A percentile compares a stretch with the other conserved stretches of the same genome.
Evolutionary conservation across 176 grass and related monocot genomes (phyloP).

Genomic region (Saccharum spontaneum): DNA sequence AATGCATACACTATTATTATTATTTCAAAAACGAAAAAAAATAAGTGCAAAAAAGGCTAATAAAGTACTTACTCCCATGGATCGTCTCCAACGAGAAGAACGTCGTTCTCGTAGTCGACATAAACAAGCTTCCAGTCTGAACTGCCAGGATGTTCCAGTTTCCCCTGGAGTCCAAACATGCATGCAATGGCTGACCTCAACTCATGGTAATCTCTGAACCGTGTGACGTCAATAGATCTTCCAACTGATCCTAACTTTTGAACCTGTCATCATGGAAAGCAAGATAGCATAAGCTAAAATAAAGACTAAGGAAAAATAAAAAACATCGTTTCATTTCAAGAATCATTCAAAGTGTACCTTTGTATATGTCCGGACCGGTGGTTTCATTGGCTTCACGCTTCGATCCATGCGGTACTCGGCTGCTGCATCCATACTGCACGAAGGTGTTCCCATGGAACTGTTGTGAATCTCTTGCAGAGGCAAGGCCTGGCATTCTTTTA

Average conservation of each 20-base stretch:
- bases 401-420: constrained; percentile 52
- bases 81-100: constrained; percentile 95
- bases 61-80: constrained; percentile 84
- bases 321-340: neutral
- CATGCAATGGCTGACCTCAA: constrained; percentile 77
- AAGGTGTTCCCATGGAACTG: constrained; percentile 64
- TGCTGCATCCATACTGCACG: constrained; percentile 65
- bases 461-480: constrained; percentile 58
- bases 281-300: constrained; percentile 18
- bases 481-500: constrained; percentile 48
- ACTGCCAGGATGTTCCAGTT: constrained; percentile 70
- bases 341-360: constrained; percentile 50
- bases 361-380: constrained; percentile 83
- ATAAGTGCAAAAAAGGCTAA: neutral
- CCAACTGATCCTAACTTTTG: constrained; percentile 94
- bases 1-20: neutral
- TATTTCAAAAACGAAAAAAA: neutral
- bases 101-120: constrained; percentile 94
- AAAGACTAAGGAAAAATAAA: neutral
- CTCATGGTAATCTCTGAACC: constrained; percentile 85
- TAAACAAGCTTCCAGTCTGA: constrained; percentile 98
- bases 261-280: constrained; percentile 47
- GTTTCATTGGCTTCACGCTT: constrained; percentile 54
- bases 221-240: constrained; percentile 95
- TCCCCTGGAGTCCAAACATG: constrained; percentile 92